Evolutionary conservation across 257 asterid species (phyloP), one percentile per base, ranked within the genome.

Genomic region (Scutellaria baicalensis): DNA sequence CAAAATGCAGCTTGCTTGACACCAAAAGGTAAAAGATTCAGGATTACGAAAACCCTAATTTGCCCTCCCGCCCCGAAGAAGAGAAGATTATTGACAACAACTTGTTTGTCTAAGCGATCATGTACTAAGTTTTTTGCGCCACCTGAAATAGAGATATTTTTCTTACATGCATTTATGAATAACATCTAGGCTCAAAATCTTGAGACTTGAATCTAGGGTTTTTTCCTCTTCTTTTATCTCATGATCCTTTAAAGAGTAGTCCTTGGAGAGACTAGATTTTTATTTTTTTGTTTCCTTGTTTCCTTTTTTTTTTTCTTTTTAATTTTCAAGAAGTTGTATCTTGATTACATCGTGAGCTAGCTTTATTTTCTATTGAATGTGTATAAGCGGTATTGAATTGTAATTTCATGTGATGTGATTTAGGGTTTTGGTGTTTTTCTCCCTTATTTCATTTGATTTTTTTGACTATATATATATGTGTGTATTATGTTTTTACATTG

Each of bases 21-120:
- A 0, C 92, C 92, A 0, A 88, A 74, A 51, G 89, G 81, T 12
- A 82, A 84, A 77, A 79, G 77, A 58, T 88, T 51, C 42, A 70
- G 42, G 67, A 82, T 85, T 50, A 54, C 81, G 6, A 74, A 81
- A 55, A 56, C 63, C 59, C 49, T 64, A n/a, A 44, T 63, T 0
- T 88, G 92, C 49, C 95, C 90, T 0, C 80, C 90, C 0, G 79
- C 90, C 48, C 92, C 92, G 2, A 88, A 74, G 80, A 88, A 84
- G 81, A 82, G 82, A 74, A 80, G 85, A 33, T 8, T 66, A 31
- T 13, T 48, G 1, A 38, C 75, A 2, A 43, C 75, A 21, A 49
- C 33, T 20, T 40, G 84, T 67, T 33, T 48, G 17, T 64, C 40
- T 2, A 85, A 77, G 69, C 68, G 75, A 57, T 40, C 77, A 0